Evolutionary conservation across 2,329 filamentous ascomycete species (phyloP), one percentile per base, ranked within the genome.

Genomic region (Monilinia fructicola): DNA sequence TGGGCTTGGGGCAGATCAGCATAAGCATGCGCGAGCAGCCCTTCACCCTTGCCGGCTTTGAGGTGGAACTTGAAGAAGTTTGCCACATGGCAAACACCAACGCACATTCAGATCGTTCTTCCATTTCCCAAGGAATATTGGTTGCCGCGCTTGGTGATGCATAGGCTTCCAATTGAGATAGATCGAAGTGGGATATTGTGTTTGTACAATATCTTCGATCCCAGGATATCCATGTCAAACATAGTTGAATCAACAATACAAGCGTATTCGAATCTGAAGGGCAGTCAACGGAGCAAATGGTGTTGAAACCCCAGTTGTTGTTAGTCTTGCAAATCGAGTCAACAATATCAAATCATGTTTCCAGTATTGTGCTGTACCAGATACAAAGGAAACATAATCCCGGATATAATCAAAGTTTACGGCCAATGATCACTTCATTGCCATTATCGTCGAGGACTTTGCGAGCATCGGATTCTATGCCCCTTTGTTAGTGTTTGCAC

Each of bases 31-130:
- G 71, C 75, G 1, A 82, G 72, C 0, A 79, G 76, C 21, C 72
- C 70, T 26, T 78, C 76, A 5, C 76, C 74, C 6, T 74, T 56
- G 10, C 71, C 71, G 52, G 78, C 66, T 55, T 74, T 78, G 72
- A 85, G 78, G 68, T 85, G 81, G 59, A 80, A 79, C 55, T 80
- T 80, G 76, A 84, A 85, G 77, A 85, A 85, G 68, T 84, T 83
- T 54, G 82, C 72, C 50, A 79, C 76, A 68, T 84, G 79, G 79
- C 6, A 84, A 72, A 2, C 81, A 62, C 79, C 79, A 83, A 2
- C 77, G 73, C 63, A 81, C 74, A 68, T 84, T 81, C 61, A 85
- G 70, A 1, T 77, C 68, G 4, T 73, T 65, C 42, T 77, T 75
- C 31, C 75, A 73, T 42, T 68, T 68, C 21, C 80, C 81, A 12